Evolutionary conservation across 371 early-diverging fungal species (phyloP), one percentile per base, ranked within the genome.

Genomic region (Zancudomyces culisetae): DNA sequence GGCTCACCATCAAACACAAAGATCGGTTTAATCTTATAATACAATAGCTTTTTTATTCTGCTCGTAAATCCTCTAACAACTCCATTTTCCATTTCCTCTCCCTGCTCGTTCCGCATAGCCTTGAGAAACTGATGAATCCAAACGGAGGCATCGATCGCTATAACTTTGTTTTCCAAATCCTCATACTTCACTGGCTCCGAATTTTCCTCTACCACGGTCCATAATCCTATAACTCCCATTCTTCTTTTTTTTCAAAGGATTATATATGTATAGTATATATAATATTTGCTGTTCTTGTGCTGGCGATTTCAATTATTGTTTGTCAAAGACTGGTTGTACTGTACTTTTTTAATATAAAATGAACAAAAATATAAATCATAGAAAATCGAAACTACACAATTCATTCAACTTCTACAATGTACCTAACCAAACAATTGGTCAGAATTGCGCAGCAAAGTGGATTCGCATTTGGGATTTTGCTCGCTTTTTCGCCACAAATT

Each of bases 221-320:
- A 98, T 29, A 98, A 77, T 19, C 85, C 85, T 69, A 90, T 83
- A 54, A 98, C 97, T 45, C 97, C 97, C 98, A 97, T 94, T 22
- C 6, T 15, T 15, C 15, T 15, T 6, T 35, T 35, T 35, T 35
- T 35, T n/a, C n/a, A n/a, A n/a, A n/a, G n/a, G n/a, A n/a, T n/a
- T n/a, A n/a, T n/a, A n/a, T n/a, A n/a, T n/a, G n/a, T n/a, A n/a
- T n/a, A n/a, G n/a, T n/a, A n/a, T n/a, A n/a, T n/a, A n/a, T n/a
- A n/a, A n/a, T n/a, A n/a, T n/a, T n/a, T n/a, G n/a, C n/a, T n/a
- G n/a, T n/a, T n/a, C n/a, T n/a, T n/a, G n/a, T n/a, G n/a, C n/a
- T n/a, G n/a, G n/a, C n/a, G n/a, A n/a, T n/a, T n/a, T n/a, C n/a
- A n/a, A n/a, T n/a, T n/a, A n/a, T n/a, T n/a, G n/a, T n/a, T n/a